These are phyloP conservation scores for Kwoniella bestiolae DNA, from an alignment of 768 basidiomycete genomes.

Conservation along the genomic window DNA sequence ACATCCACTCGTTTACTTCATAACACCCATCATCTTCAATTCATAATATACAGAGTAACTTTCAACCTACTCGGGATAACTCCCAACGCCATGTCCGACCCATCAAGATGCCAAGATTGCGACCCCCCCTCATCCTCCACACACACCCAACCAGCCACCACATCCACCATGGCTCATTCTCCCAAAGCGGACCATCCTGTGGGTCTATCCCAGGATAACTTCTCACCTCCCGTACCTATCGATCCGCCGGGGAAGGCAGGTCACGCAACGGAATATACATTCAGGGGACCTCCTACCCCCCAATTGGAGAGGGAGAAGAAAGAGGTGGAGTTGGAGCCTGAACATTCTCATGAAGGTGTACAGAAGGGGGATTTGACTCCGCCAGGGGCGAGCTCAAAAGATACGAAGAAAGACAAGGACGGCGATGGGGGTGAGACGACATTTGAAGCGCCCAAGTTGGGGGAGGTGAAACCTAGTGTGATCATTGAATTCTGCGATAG, in stretches of 20 bases:
- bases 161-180: background rate
- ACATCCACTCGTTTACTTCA: background rate
- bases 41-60: too few relatives aligned
- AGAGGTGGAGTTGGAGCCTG: background rate
- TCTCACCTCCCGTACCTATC: constrained; percentile 11
- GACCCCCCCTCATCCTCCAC: background rate
- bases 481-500: constrained; percentile 91
- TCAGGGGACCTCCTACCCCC: constrained; percentile 11
- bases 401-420: background rate
- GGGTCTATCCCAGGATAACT: background rate
- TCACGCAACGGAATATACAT: constrained; percentile 16
- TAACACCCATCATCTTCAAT: too few relatives aligned
- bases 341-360: too few relatives aligned
- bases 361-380: constrained; percentile 2
- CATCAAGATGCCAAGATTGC: too few relatives aligned
- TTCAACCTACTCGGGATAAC: too few relatives aligned
- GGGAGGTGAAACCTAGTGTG: constrained; percentile 62
- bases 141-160: background rate
- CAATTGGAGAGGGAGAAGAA: background rate
- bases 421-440: background rate
- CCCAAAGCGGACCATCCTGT: background rate
- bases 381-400: background rate
- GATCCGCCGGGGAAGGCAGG: constrained; percentile 13
- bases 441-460: constrained; percentile 1
- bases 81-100: too few relatives aligned